phyloP scores from a whole-genome alignment of 108 stramenopile genomes.

The Schizochytrium sp. region DNA sequence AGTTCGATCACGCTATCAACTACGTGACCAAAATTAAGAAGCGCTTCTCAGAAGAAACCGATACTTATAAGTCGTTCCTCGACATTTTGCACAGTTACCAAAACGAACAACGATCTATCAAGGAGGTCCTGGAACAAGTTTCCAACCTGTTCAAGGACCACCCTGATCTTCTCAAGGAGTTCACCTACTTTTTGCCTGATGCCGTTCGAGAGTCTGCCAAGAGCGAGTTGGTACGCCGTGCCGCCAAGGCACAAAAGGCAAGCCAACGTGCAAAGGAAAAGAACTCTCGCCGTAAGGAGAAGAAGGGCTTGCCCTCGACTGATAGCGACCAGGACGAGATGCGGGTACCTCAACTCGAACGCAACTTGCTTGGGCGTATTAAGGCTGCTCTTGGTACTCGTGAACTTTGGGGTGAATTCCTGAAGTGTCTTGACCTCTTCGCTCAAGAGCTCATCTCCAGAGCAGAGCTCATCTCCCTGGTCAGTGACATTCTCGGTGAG shows the following conservation, averaged over 20 bases:
- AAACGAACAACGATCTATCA: slow-evolving; percentile 96
- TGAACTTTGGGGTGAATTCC: slow-evolving; percentile 92
- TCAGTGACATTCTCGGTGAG: slow-evolving; percentile 89
- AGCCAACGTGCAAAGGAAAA: slow-evolving; percentile 22
- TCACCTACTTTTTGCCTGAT: slow-evolving; percentile 98
- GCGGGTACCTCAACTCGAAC: slow-evolving; percentile 62
- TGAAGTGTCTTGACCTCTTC: slow-evolving; percentile 93
- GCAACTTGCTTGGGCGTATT: slow-evolving; percentile 87
- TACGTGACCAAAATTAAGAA: slow-evolving; percentile 86
- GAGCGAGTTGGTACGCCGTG: slow-evolving; percentile 85
- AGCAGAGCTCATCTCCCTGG: slow-evolving; percentile 90
- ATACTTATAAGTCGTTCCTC: slow-evolving; percentile 94
- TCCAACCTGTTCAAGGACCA: slow-evolving; percentile 96
- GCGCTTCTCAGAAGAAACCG: slow-evolving; percentile 91
- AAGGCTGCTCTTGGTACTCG: slow-evolving; percentile 85
- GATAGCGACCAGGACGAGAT: slow-evolving; percentile 61
- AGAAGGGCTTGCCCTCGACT: slow-evolving; percentile 72
- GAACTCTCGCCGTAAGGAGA: slow-evolving; percentile 72
- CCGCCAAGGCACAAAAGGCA: slow-evolving; percentile 77
- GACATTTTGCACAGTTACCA: slow-evolving; percentile 99
- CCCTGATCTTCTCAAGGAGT: slow-evolving; percentile 95
- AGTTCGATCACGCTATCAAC: slow-evolving; percentile 98
- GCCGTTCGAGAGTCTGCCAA: slow-evolving; percentile 97
- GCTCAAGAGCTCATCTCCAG: slow-evolving; percentile 90
- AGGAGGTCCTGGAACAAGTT: slow-evolving; percentile 95